Evolutionary conservation across 805 yeast genomes (phyloP), one percentile per base, ranked within the genome.

Genomic region (Kregervanrija fluxuum): DNA sequence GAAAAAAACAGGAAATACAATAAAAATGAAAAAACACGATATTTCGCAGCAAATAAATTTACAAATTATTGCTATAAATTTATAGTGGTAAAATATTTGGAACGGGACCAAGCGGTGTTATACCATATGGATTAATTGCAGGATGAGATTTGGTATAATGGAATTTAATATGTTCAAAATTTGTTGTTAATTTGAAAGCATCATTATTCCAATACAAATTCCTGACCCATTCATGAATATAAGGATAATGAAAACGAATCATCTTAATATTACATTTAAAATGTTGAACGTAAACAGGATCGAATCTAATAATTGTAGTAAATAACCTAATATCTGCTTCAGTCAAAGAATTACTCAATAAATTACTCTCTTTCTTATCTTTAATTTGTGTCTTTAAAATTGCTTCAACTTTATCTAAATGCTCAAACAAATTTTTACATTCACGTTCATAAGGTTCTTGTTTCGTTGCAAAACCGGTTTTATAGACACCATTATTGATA

Each of bases 401-500:
- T 12, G 60, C 59, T 64, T 88, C 96, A 39, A 85, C 79, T 54
- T 76, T 77, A 54, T 85, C 90, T 57, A 88, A 70, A 50, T 79
- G 74, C 28, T 67, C 66, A 61, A 89, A 90, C 33, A 90, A 66
- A 37, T 73, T 74, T 32, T 54, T 62, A 3, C 83, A 86, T 54
- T 82, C 82, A 43, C 67, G 67, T 51, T 85, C 91, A 59, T 90
- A 90, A 11, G 82, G 85, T 50, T 83, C 88, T 64, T 87, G 95
- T 45, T 74, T 74, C 10, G 88, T 79, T 4, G 96, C 87, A 64
- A 90, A 91, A 0, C 98, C 98, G 2, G 93, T 53, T 67, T 88
- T 91, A 72, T 91, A 91, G 35, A 90, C 97, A 35, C 96, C 97
- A 59, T 85, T 87, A 72, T 90, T 89, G 63, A 91, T 84, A 55